Conservation (phyloP, 768 basidiomycete genomes). For the Lyophyllum decastes region DNA sequence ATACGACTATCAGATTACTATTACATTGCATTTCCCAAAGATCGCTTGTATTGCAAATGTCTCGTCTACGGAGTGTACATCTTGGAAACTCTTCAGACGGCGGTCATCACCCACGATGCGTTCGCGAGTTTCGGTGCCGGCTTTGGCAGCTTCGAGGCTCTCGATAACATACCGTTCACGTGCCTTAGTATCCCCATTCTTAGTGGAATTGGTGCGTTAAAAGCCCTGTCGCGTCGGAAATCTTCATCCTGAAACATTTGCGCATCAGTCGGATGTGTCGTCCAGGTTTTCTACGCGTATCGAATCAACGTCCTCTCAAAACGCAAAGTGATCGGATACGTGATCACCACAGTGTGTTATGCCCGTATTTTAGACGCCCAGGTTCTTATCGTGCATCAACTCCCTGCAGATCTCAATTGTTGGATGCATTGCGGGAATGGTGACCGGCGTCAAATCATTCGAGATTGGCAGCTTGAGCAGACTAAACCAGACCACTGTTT, state of each 20-base stretch:
- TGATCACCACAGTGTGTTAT: conserved; percentile 17
- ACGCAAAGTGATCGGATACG: conserved; percentile 18
- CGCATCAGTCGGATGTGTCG: conserved; percentile 29
- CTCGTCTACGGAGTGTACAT: conserved; percentile 29
- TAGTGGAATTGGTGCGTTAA: conserved; percentile 27
- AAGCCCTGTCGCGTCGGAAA: neutral
- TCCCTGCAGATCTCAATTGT: conserved; percentile 15
- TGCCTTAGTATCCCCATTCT: conserved; percentile 30
- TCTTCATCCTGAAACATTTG: neutral
- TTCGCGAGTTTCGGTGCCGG: conserved; percentile 28
- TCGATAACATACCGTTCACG: conserved; percentile 23
- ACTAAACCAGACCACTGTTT: conserved; percentile 16
- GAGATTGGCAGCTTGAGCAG: conserved; percentile 21
- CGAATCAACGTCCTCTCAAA: conserved; percentile 30
- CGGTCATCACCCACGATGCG: conserved; percentile 25
- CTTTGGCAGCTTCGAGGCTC: conserved; percentile 25
- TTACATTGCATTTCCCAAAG: conserved; percentile 32
- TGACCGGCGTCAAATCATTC: conserved; percentile 22
- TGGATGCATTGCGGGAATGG: conserved; percentile 19
- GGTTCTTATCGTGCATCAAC: neutral
- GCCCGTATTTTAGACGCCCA: neutral
- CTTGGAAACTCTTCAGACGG: conserved; percentile 29
- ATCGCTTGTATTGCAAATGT: conserved; percentile 21
- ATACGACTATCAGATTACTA: conserved; percentile 24
- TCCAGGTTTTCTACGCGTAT: conserved; percentile 34